phyloP scores from a whole-genome alignment of 2,329 filamentous ascomycete genomes.

The Aspergillus novofumigatus region DNA sequence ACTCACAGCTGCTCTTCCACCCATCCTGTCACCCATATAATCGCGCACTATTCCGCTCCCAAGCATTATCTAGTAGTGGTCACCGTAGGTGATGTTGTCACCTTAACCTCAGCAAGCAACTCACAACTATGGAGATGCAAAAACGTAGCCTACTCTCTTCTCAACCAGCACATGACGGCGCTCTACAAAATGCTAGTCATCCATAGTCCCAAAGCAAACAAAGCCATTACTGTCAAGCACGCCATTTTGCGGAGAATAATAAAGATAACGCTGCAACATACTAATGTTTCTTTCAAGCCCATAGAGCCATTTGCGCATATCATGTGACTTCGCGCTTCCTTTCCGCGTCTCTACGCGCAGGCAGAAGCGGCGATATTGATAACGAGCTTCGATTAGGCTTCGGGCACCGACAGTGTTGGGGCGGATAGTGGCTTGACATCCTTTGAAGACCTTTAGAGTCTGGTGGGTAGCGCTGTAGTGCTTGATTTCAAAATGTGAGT shows the following conservation, averaged over 20 bases:
- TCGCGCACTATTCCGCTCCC: too few relatives aligned
- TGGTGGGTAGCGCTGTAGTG: neutral
- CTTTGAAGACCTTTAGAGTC: neutral
- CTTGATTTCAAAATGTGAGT: slow-evolving; percentile 5
- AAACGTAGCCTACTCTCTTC: too few relatives aligned
- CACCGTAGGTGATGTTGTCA: too few relatives aligned
- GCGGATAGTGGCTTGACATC: neutral
- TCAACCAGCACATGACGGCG: too few relatives aligned
- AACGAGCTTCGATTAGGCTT: neutral
- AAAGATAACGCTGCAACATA: neutral
- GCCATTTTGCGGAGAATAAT: neutral
- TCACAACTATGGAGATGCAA: too few relatives aligned
- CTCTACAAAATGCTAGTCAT: too few relatives aligned
- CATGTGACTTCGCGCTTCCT: slow-evolving; percentile 15
- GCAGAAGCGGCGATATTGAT: slow-evolving; percentile 5
- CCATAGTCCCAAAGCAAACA: too few relatives aligned
- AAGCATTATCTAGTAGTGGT: too few relatives aligned
- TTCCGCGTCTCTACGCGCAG: slow-evolving; percentile 19
- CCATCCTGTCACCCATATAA: too few relatives aligned
- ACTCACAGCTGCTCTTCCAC: too few relatives aligned
- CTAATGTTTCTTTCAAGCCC: neutral
- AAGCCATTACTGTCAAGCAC: too few relatives aligned
- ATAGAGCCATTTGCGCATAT: neutral
- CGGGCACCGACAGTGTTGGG: neutral
- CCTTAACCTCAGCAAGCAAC: too few relatives aligned